Base-by-base conservation (phyloP, 2,329 filamentous ascomycete species). In the Sphaerulina musiva region DNA sequence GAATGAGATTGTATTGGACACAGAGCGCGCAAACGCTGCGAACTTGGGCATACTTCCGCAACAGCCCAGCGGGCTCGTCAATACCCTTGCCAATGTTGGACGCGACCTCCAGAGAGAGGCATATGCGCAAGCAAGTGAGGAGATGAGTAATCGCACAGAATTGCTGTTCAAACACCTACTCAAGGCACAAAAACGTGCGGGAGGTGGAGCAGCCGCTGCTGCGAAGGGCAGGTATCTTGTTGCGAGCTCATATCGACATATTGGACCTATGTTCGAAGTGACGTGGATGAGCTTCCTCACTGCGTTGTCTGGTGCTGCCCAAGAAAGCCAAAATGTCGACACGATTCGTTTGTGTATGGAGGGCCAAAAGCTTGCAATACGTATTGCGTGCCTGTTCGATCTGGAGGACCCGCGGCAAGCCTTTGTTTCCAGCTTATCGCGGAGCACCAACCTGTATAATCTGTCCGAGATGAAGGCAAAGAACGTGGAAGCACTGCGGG, bases 271-370 rank as follows among this genome's bases (percentile, higher is more conserved):
- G 93, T 97, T 98, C 67, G 91, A 95, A 65, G 90, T 95, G 23
- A 95, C 90, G 0, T 98, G 93, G 93, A 98, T 97, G 92, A 95
- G 92, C 8, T 95, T 96, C 71, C 86, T 98, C 66, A 97, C 92
- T 4, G 91, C 91, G 0, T 79, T 98, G 26, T 96, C 92, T 1
- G 91, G 88, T 48, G 88, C 95, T 62, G 91, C 93, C 69, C 93
- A 97, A 64, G 91, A 95, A 67, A 87, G 89, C 0, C 88, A 95
- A 62, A 96, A 96, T 65, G 77, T 95, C 4, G 90, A 96, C 62
- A 88, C 93, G 12, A 91, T 96, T 70, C 89, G 85, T 67, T 74
- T 95, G 6, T 98, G 93, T 66, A 86, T 98, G 65, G 92, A 98
- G 67, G 93, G 93, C 2, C 89, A 97, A 78, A 95, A 91, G 69